Evolutionary conservation across 2,329 filamentous ascomycete species (phyloP), one percentile per base, ranked within the genome.

Genomic region (Colletotrichum neosansevieriae): DNA sequence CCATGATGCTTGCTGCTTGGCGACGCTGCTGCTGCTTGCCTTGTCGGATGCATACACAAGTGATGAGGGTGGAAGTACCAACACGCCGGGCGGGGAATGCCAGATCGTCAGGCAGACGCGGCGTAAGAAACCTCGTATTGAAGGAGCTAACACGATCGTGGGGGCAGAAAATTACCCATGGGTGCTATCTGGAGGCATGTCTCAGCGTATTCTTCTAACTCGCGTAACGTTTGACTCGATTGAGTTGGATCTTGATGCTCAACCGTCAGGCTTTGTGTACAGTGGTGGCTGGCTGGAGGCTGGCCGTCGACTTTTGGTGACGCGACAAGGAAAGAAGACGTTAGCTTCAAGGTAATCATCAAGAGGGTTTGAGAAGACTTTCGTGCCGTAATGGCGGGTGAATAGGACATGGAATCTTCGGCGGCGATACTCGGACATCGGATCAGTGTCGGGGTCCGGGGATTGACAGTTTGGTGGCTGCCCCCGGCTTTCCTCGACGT

Each of bases 91-190:
- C 34, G 34, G 34, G 12, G 34, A 24, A 38, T 12, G 34, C 12
- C 34, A 38, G 34, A 38, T 38, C 45, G 45, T 21, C 45, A 24
- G 34, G 58, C n/a, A 21, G n/a, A 19, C 17, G 47, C 51, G 51
- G 51, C 9, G 19, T 1, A n/a, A 36, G 40, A 11, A 0, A 17
- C 1, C 64, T 67, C 59, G 51, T 67, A 67, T 67, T 44, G 29
- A 21, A 17, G 2, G 13, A 44, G 17, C 58, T 2, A 15, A 38
- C 40, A 11, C 13, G n/a, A 21, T 58, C 57, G 32, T 9, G 24
- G 5, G 24, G 24, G 24, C 4, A 24, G 24, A 24, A 24, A 3
- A 24, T 24, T 24, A 24, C 24, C 24, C 24, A 24, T 24, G 24
- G 3, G 24, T 24, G 24, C 15, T 10, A 10, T 11, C 2, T 15